A percentile compares a stretch with the other conserved stretches of the same genome.
These are phyloP conservation scores for Dryas alaskensis DNA, from an alignment of 306 rosid species.

Conservation along the genomic window DNA sequence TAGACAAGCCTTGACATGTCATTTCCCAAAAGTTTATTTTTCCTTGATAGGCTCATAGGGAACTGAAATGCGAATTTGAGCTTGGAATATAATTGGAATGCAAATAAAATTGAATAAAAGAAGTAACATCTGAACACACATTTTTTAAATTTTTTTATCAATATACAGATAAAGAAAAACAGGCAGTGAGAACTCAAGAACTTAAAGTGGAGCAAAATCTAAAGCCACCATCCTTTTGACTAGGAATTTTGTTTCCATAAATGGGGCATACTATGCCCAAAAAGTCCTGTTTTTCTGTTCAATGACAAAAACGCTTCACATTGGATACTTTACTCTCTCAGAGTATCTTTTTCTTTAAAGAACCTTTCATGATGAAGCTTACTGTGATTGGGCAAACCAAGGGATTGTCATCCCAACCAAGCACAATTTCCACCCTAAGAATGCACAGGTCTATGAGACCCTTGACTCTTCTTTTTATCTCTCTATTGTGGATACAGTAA, in stretches of 20 bases:
- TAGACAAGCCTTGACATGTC: not conserved
- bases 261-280: constrained; percentile 21
- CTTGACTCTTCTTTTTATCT: constrained; percentile 21
- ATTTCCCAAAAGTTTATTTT: not conserved
- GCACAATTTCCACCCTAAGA: constrained; percentile 18
- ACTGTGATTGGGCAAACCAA: constrained; percentile 30
- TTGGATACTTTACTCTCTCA: constrained; percentile 21
- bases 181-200: not conserved
- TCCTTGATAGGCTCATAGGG: not conserved
- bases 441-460: constrained; percentile 30
- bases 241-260: constrained; percentile 32
- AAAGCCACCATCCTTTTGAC: constrained; percentile 31
- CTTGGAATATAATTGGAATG: not conserved
- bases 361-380: constrained; percentile 29
- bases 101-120: not conserved
- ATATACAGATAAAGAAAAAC: not conserved
- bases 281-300: constrained; percentile 31
- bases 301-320: constrained; percentile 24
- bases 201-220: constrained; percentile 4
- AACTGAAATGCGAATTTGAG: not conserved
- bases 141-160: not conserved
- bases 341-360: constrained; percentile 31
- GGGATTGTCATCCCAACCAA: constrained; percentile 30
- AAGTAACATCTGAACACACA: not conserved
- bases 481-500: constrained; percentile 14